Conservation (phyloP, 768 basidiomycete species). For the Cystobasidium onofrii region DNA sequence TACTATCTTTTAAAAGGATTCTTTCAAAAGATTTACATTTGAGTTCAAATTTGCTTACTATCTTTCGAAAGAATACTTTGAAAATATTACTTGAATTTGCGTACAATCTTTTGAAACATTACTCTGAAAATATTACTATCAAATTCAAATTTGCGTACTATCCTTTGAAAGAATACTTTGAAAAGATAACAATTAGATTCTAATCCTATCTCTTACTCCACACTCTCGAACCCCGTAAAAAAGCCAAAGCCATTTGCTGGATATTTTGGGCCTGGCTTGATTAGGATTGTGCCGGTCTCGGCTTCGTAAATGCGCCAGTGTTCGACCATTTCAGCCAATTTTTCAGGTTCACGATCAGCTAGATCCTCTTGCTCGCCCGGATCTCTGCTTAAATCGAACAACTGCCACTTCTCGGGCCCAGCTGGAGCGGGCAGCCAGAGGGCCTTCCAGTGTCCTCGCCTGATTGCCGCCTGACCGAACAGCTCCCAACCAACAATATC, state of each 20-base stretch:
- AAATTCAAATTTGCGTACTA: too few relatives aligned
- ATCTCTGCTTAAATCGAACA: background rate
- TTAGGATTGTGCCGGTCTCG: background rate
- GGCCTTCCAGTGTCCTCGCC: background rate
- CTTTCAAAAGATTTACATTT: too few relatives aligned
- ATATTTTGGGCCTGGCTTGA: background rate
- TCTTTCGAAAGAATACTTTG: too few relatives aligned
- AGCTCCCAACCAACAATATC: background rate
- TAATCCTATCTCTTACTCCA: too few relatives aligned
- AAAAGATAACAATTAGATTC: too few relatives aligned
- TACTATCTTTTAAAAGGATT: too few relatives aligned
- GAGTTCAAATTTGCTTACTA: too few relatives aligned
- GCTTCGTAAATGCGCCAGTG: slow-evolving; percentile 3
- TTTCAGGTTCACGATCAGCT: background rate
- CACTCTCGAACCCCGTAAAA: background rate
- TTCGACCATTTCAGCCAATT: background rate
- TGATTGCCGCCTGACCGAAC: background rate
- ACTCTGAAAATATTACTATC: too few relatives aligned
- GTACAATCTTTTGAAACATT: too few relatives aligned
- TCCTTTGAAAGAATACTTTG: too few relatives aligned
- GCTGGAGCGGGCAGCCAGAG: background rate
- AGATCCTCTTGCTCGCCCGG: background rate
- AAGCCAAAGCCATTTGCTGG: background rate
- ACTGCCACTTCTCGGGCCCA: background rate
- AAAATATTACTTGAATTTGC: too few relatives aligned